Evolutionary conservation across 225 moss, liverwort and hornwort genomes (phyloP).

Genomic region (Anthoceros angustus): DNA sequence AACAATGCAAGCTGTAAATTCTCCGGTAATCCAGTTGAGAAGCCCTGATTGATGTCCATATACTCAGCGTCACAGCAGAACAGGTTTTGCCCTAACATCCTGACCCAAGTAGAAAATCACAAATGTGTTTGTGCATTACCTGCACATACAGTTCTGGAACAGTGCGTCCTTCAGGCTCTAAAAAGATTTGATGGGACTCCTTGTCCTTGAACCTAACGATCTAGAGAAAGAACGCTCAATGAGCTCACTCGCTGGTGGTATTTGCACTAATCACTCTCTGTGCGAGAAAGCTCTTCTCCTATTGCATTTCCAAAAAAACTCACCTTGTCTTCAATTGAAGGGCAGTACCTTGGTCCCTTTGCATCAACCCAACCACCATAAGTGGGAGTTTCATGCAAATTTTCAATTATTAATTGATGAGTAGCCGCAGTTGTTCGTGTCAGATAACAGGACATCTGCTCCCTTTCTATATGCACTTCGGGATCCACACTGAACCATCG

Average conservation of each 20-base stretch:
- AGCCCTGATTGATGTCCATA: constrained; percentile 32
- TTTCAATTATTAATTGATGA: constrained; percentile 62
- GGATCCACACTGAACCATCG: constrained; percentile 89
- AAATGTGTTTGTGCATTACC: constrained; percentile 17
- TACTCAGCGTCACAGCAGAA: not conserved
- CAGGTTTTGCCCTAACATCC: not conserved
- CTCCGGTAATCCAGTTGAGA: constrained; percentile 81
- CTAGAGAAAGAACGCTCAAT: constrained; percentile 15
- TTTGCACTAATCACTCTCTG: not conserved
- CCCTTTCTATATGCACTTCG: constrained; percentile 53
- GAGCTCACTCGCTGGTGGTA: not conserved
- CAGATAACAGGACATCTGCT: constrained; percentile 84
- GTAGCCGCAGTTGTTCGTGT: constrained; percentile 72
- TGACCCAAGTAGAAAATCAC: not conserved
- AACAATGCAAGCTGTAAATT: constrained; percentile 60
- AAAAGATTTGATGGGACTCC: constrained; percentile 75
- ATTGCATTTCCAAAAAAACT: not conserved
- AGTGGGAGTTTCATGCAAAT: constrained; percentile 78
- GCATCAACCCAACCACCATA: constrained; percentile 95
- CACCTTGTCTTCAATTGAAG: constrained; percentile 97
- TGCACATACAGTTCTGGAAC: constrained; percentile 93
- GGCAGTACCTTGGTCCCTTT: constrained; percentile 90
- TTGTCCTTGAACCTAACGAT: constrained; percentile 94
- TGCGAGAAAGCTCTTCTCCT: not conserved
- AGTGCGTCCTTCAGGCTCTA: constrained; percentile 79